Conservation (phyloP, 2,329 filamentous ascomycete genomes). For the Myotisia sp. region DNA sequence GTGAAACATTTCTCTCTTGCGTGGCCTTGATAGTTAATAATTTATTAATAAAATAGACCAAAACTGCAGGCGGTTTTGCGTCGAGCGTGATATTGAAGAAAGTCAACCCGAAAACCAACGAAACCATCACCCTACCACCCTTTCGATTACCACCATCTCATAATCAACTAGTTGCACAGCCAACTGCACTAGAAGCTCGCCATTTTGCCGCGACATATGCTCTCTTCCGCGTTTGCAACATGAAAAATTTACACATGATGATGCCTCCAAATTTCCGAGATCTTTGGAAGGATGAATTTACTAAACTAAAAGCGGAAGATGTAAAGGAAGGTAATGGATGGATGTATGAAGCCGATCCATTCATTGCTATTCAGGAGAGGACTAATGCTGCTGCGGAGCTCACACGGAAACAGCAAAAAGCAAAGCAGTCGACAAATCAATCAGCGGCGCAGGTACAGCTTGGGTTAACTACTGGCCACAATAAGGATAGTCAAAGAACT, state of each 20-base stretch:
- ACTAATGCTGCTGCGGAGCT: constrained; percentile 61
- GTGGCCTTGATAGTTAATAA: constrained; percentile 11
- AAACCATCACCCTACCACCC: constrained; percentile 58
- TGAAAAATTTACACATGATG: constrained; percentile 91
- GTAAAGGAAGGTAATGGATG: constrained; percentile 62
- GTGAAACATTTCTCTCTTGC: constrained; percentile 9
- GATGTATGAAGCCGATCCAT: constrained; percentile 94
- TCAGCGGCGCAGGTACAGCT: constrained; percentile 44
- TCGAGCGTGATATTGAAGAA: constrained; percentile 65
- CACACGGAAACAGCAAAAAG: constrained; percentile 59
- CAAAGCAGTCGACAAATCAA: constrained; percentile 41
- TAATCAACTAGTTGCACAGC: constrained; percentile 58
- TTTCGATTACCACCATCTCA: constrained; percentile 67
- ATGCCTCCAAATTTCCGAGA: constrained; percentile 79
- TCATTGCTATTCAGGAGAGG: constrained; percentile 62
- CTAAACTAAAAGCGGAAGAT: constrained; percentile 66
- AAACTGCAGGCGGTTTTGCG: constrained; percentile 58
- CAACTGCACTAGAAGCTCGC: constrained; percentile 74
- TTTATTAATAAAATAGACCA: constrained; percentile 33
- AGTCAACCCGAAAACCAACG: constrained; percentile 67
- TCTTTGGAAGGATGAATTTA: constrained; percentile 80
- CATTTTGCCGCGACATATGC: constrained; percentile 89
- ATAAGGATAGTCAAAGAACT: constrained; percentile 16
- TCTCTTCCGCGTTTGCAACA: constrained; percentile 80
- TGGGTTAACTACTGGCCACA: constrained; percentile 27